Evolutionary conservation across 2,329 filamentous ascomycete genomes (phyloP).

Genomic region (Biscogniauxia mediterranea): DNA sequence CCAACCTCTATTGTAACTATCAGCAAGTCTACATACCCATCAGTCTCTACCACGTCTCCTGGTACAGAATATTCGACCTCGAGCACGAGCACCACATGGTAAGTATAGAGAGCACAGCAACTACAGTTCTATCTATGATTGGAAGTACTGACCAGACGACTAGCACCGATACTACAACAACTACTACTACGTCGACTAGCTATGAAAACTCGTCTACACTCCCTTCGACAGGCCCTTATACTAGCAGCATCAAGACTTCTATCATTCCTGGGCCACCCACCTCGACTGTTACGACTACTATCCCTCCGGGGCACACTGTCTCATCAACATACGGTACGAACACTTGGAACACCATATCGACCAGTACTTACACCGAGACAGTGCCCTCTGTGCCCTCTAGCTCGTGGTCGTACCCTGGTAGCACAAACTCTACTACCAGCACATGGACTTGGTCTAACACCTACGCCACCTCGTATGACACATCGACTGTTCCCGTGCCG

Average conservation of each 20-base stretch:
- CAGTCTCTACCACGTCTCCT: no score
- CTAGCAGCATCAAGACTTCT: background rate
- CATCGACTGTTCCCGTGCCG: background rate
- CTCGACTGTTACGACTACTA: slow-evolving; percentile 6
- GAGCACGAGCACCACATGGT: background rate
- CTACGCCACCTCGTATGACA: slow-evolving; percentile 9
- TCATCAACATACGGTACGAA: slow-evolving; percentile 9
- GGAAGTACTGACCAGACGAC: background rate
- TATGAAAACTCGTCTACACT: background rate
- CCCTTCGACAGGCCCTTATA: background rate
- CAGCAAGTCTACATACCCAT: no score
- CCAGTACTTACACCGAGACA: slow-evolving; percentile 1
- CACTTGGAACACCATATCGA: background rate
- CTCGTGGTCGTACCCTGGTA: slow-evolving; percentile 4
- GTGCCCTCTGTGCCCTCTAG: slow-evolving; percentile 6
- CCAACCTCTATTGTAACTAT: no score
- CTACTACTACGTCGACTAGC: background rate
- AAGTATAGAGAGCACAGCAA: background rate
- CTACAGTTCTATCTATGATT: background rate
- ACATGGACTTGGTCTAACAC: slow-evolving; percentile 19
- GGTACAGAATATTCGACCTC: background rate
- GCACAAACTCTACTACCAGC: slow-evolving; percentile 13
- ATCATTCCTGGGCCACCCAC: background rate
- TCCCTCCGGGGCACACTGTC: slow-evolving; percentile 6
- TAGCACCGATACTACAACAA: background rate